Evolutionary conservation across 1,284 basidiomycete genomes (phyloP), one percentile per base, ranked within the genome.

Genomic region (Porogramme epimiltina): DNA sequence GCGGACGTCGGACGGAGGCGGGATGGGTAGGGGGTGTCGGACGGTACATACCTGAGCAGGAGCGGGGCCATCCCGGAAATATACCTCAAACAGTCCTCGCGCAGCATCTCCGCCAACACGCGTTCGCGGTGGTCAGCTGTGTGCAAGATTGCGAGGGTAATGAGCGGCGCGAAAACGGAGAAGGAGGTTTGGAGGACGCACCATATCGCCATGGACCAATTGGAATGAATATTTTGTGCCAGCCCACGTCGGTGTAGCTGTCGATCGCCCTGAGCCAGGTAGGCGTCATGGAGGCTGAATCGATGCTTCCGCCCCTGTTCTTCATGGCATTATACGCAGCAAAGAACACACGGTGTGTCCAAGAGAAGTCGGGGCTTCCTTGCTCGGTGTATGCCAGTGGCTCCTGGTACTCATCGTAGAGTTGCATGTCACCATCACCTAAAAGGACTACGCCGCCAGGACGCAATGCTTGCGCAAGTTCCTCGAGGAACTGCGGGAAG

Each of bases 301-400:
- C 67, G 15, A 66, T 61, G 49, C 60, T 65, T 5, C 67, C 65
- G 22, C 68, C 69, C 36, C 64, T 56, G 23, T 57, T 67, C 46
- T 70, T 71, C 67, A 71, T 70, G 3, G 69, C 67, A 50, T 66
- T 69, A 48, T 70, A 70, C 2, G 64, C 62, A 0, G 68, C 66
- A 42, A 71, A 68, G 50, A 70, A 69, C 6, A 71, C 53, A 13
- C 64, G 63, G 19, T 70, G 66, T 8, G 61, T 64, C 68, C 66
- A 70, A 2, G 66, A 66, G 37, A 66, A 65, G 1, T 55, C 62
- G 2, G 62, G 62, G 11, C 60, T 43, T 13, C 62, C 66, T 42
- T 58, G 59, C 22, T 66, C 65, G 2, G 59, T 49, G 44, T 62
- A 69, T 1, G 68, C 44, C 19, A 72, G 44, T 4, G 67, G 64